Evolutionary conservation across 2,329 filamentous ascomycete species (phyloP).

Genomic region (Talaromyces sp.): DNA sequence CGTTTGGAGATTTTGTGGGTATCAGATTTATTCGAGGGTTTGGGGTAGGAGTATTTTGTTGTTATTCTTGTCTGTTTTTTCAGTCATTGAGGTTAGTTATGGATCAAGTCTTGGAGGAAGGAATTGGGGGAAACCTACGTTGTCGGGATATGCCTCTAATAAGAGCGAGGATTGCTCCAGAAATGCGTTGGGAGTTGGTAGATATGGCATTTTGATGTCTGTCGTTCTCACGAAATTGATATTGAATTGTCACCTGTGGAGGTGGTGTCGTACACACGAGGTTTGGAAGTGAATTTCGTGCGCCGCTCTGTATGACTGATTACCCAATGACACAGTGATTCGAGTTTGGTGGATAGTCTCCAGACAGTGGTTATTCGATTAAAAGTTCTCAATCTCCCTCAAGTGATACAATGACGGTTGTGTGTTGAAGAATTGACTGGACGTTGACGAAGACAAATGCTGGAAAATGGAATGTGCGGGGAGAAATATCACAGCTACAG

Average conservation of each 20-base stretch:
- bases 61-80: constrained; percentile 81
- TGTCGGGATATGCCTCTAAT: constrained; percentile 79
- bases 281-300: background rate
- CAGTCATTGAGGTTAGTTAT: background rate
- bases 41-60: constrained; percentile 77
- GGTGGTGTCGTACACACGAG: background rate
- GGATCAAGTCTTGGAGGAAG: background rate
- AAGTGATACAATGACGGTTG: background rate
- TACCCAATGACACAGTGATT: background rate
- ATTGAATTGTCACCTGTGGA: background rate
- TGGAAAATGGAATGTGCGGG: constrained; percentile 16
- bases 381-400: too few species aligned
- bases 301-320: background rate
- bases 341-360: background rate
- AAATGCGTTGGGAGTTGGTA: constrained; percentile 84
- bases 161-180: constrained; percentile 83
- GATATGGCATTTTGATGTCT: constrained; percentile 67
- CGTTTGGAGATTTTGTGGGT: constrained; percentile 10
- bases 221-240: background rate
- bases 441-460: background rate
- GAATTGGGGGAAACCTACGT: constrained; percentile 55
- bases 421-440: background rate
- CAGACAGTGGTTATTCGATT: background rate
- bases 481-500: constrained; percentile 6
- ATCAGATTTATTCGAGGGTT: constrained; percentile 22